These are phyloP conservation scores for Geotrichum macrosporum DNA, from an alignment of 1,139 yeast genomes.

Conservation along the genomic window DNA sequence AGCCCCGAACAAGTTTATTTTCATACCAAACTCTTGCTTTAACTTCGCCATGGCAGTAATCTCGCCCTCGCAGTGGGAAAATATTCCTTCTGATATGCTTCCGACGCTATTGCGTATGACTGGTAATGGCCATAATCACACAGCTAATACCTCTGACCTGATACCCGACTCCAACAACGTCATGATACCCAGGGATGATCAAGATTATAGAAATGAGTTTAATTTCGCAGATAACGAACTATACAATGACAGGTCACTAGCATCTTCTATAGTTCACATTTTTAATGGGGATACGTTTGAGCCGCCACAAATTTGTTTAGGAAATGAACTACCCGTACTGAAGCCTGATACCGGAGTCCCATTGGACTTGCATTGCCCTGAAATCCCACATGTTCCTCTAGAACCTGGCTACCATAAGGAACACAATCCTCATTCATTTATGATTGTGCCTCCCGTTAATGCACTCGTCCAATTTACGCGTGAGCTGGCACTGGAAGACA, in stretches of 20 bases:
- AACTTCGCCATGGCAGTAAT: background rate
- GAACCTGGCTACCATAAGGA: slow-evolving; percentile 3
- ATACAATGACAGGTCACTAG: slow-evolving; percentile 11
- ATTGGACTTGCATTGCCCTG: background rate
- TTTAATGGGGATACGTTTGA: background rate
- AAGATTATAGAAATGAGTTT: slow-evolving; percentile 14
- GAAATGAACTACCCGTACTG: slow-evolving; percentile 11
- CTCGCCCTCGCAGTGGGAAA: slow-evolving; percentile 12
- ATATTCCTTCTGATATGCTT: slow-evolving; percentile 9
- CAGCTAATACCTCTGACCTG: background rate
- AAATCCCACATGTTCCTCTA: background rate
- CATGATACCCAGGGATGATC: slow-evolving; percentile 16
- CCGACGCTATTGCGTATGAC: background rate
- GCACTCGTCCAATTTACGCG: slow-evolving; percentile 13
- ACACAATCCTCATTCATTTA: slow-evolving; percentile 10
- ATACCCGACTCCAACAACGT: slow-evolving; percentile 4
- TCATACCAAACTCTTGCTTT: background rate
- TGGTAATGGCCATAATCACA: background rate
- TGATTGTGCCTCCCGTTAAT: slow-evolving; percentile 16
- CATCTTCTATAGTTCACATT: slow-evolving; percentile 12
- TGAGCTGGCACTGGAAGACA: slow-evolving; percentile 1
- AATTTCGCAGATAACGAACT: slow-evolving; percentile 6
- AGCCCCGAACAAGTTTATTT: too few species aligned
- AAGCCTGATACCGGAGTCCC: background rate
- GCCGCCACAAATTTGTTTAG: slow-evolving; percentile 4